Evolutionary conservation across 2,329 filamentous ascomycete genomes (phyloP).

Genomic region (Paecilomyces formosus): DNA sequence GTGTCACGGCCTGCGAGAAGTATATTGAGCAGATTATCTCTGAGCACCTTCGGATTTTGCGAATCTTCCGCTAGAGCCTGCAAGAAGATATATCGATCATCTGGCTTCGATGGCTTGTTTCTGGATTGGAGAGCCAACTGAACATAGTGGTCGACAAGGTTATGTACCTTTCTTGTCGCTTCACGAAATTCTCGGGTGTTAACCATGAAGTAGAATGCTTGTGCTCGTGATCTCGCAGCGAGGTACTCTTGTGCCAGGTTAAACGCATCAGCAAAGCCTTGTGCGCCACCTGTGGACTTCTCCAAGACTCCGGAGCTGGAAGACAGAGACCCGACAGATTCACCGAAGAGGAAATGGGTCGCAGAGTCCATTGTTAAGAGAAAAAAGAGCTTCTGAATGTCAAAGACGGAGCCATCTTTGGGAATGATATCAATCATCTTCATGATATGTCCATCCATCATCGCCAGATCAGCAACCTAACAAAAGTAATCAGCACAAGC

Average conservation of each 20-base stretch:
- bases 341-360: slow-evolving; percentile 78
- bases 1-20: slow-evolving; percentile 48
- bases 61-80: slow-evolving; percentile 41
- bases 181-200: slow-evolving; percentile 33
- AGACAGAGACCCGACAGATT: slow-evolving; percentile 56
- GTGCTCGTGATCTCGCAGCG: slow-evolving; percentile 19
- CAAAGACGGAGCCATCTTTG: slow-evolving; percentile 44
- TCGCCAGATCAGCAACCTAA: slow-evolving; percentile 57
- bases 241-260: slow-evolving; percentile 26
- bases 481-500: neutral
- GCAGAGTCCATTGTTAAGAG: slow-evolving; percentile 74
- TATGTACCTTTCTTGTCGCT: slow-evolving; percentile 34
- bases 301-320: slow-evolving; percentile 44
- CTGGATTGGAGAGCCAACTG: slow-evolving; percentile 33
- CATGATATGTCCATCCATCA: slow-evolving; percentile 71
- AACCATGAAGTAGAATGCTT: slow-evolving; percentile 30
- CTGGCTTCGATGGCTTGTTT: slow-evolving; percentile 19
- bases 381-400: slow-evolving; percentile 73
- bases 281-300: slow-evolving; percentile 23
- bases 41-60: slow-evolving; percentile 37
- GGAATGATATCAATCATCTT: slow-evolving; percentile 59
- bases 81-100: slow-evolving; percentile 42
- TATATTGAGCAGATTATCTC: slow-evolving; percentile 45
- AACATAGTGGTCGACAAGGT: slow-evolving; percentile 45
- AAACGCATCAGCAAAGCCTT: slow-evolving; percentile 31